Base-by-base conservation (phyloP, 2,329 filamentous ascomycete species). In the Diplodia scrobiculata region DNA sequence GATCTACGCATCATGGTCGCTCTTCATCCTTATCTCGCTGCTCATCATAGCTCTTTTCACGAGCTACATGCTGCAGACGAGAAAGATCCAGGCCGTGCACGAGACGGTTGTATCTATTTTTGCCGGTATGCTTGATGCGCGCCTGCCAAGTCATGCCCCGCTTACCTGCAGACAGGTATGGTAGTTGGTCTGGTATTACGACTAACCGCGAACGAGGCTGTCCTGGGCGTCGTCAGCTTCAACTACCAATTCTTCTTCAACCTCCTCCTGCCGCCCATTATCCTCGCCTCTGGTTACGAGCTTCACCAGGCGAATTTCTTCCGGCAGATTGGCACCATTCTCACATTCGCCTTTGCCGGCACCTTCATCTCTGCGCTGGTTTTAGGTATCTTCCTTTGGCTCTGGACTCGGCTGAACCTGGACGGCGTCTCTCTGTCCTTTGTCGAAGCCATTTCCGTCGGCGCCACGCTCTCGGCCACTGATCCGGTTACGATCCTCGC, bases 211-310 rank as follows among this genome's bases (percentile, higher is more conserved):
- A 89, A 90, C 70, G 89, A 91, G 69, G 91, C 90, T 69, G 92
- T 99, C 72, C 89, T 93, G 77, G 91, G 91, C 75, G 88, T 91
- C 70, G 92, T 99, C 74, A 96, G 90, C 79, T 99, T 99, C 83
- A 91, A 98, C 81, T 97, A 97, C 77, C 93, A 98, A 76, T 97
- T 98, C 83, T 99, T 99, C 84, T 99, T 99, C 84, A 99, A 99
- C 79, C 86, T 99, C 53, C 87, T 99, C 13, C 90, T 99, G n/a
- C 95, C 95, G 45, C 95, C 95, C 66, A 99, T 99, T 76, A 99
- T 99, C 76, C 85, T 99, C 32, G 94, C 93, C 17, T 97, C 94
- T 17, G 95, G 95, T 65, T 99, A 98, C 80, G 95, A 99, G 79
- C 80, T 99, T 68, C 95, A 99, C 78, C 95, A 99, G 77, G 93